phyloP scores from a whole-genome alignment of 2,329 filamentous ascomycete genomes.

The Zymoseptoria brevis region DNA sequence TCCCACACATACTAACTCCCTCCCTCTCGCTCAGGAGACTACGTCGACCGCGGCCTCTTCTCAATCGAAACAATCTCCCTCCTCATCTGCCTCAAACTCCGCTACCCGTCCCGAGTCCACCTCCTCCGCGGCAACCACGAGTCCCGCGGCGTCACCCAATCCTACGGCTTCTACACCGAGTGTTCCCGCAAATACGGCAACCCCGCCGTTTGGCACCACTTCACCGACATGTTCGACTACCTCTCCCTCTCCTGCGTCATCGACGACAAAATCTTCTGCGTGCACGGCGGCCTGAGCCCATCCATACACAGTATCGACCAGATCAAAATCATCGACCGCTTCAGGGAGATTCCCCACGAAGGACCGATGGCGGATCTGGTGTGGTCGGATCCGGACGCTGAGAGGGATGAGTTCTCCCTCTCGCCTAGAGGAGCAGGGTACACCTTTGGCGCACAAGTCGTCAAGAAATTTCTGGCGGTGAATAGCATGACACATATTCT shows the following conservation, averaged over 20 bases:
- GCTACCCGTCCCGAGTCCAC: conserved; percentile 92
- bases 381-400: conserved; percentile 97
- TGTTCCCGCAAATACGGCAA: conserved; percentile 98
- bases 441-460: conserved; percentile 94
- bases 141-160: conserved; percentile 93
- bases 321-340: conserved; percentile 98
- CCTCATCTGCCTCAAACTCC: conserved; percentile 90
- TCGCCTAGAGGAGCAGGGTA: conserved; percentile 91
- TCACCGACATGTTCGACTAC: conserved; percentile 99
- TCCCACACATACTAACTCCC: neutral
- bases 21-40: conserved; percentile 58
- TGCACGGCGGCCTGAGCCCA: conserved; percentile 67
- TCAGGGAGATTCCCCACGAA: conserved; percentile 96
- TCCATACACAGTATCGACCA: conserved; percentile 97
- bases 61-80: conserved; percentile 98
- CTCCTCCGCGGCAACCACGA: conserved; percentile 97
- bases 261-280: conserved; percentile 97
- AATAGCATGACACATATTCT: conserved; percentile 98
- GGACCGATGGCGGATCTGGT: conserved; percentile 99
- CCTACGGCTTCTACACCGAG: conserved; percentile 98
- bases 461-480: conserved; percentile 95
- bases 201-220: conserved; percentile 98
- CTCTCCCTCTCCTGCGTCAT: conserved; percentile 94
- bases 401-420: conserved; percentile 92
- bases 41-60: conserved; percentile 81